These are phyloP conservation scores for Chernovozyma sophiae-reginae DNA, from an alignment of 1,139 yeast genomes.

Conservation along the genomic window DNA sequence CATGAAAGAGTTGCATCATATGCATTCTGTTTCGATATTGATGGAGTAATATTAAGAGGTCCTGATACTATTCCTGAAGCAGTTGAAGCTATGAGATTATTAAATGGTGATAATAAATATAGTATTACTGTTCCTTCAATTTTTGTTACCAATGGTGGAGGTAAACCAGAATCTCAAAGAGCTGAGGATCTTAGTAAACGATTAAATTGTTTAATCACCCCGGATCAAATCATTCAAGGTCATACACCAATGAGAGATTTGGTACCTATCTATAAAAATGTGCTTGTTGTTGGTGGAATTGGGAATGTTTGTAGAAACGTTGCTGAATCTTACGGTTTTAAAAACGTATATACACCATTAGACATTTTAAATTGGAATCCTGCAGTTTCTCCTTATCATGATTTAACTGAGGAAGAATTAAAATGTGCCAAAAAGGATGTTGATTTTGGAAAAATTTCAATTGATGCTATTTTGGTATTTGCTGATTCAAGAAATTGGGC, in stretches of 20 bases:
- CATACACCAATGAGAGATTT: slow-evolving; percentile 87
- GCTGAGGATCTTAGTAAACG: slow-evolving; percentile 63
- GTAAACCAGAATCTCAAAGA: slow-evolving; percentile 70
- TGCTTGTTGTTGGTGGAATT: slow-evolving; percentile 80
- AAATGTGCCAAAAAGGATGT: slow-evolving; percentile 46
- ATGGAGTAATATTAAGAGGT: slow-evolving; percentile 77
- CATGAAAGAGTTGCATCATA: slow-evolving; percentile 73
- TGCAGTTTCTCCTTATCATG: slow-evolving; percentile 76
- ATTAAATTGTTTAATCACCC: slow-evolving; percentile 56
- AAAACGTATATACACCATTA: slow-evolving; percentile 72
- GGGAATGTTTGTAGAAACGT: slow-evolving; percentile 79
- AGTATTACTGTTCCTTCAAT: slow-evolving; percentile 80
- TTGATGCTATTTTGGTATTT: slow-evolving; percentile 73
- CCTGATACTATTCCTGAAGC: slow-evolving; percentile 80
- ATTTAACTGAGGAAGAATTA: slow-evolving; percentile 65
- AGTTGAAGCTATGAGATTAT: slow-evolving; percentile 59
- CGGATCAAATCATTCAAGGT: slow-evolving; percentile 81
- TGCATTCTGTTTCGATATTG: slow-evolving; percentile 85
- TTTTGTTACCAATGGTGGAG: slow-evolving; percentile 87
- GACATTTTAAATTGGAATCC: slow-evolving; percentile 85
- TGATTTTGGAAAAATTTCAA: slow-evolving; percentile 59
- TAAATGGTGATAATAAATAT: slow-evolving; percentile 75
- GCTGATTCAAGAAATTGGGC: slow-evolving; percentile 90
- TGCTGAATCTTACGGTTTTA: slow-evolving; percentile 73
- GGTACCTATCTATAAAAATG: slow-evolving; percentile 61